phyloP scores from a whole-genome alignment of 2,329 filamentous ascomycete species.

The Aschersonia sp. region DNA sequence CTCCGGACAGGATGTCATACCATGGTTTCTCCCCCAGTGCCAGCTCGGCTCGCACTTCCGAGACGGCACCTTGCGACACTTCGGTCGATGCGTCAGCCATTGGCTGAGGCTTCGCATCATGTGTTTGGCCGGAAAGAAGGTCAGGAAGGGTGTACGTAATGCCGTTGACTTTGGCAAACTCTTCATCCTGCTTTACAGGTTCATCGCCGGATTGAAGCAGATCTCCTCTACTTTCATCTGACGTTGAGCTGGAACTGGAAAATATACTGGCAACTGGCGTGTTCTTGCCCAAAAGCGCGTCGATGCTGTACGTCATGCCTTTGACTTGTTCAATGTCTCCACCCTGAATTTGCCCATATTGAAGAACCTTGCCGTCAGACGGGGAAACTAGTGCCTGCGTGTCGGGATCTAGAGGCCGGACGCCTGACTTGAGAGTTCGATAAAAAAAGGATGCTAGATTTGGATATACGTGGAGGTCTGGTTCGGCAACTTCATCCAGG shows the following conservation, averaged over 20 bases:
- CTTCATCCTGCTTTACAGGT: constrained; percentile 65
- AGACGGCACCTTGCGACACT: constrained; percentile 52
- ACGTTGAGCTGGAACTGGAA: constrained; percentile 9
- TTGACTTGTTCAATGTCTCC: constrained; percentile 98
- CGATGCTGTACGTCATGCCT: constrained; percentile 93
- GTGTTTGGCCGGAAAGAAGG: constrained; percentile 59
- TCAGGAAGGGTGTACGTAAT: constrained; percentile 88
- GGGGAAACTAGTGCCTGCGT: constrained; percentile 72
- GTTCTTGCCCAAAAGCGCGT: constrained; percentile 69
- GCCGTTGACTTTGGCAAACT: constrained; percentile 88
- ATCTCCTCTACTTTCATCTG: constrained; percentile 10
- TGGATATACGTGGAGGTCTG: constrained; percentile 76
- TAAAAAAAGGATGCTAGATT: constrained; percentile 98
- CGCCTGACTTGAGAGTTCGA: constrained; percentile 78
- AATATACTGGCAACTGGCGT: constrained; percentile 39
- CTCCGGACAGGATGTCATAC: constrained; percentile 50
- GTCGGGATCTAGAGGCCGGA: constrained; percentile 70
- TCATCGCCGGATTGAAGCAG: constrained; percentile 39
- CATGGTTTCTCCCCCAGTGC: constrained; percentile 56
- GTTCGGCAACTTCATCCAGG: constrained; percentile 73
- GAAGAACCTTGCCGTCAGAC: constrained; percentile 78
- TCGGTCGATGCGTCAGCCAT: constrained; percentile 60
- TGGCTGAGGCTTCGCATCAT: constrained; percentile 28
- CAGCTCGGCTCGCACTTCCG: constrained; percentile 71
- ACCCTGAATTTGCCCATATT: constrained; percentile 82